These are phyloP conservation scores for Wickerhamomyces sp. DNA, from an alignment of 1,139 yeast genomes.

Conservation along the genomic window DNA sequence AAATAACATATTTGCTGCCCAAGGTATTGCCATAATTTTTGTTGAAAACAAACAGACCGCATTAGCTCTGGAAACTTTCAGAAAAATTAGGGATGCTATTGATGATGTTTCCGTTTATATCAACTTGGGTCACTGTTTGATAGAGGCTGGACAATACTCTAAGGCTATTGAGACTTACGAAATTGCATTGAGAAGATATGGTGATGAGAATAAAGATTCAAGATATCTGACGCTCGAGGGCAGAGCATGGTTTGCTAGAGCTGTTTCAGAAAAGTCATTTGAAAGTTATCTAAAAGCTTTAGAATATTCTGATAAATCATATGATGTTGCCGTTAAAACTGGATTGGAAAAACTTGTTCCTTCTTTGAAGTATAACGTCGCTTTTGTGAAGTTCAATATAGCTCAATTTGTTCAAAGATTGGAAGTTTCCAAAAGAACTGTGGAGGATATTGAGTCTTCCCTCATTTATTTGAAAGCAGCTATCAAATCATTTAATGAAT, in stretches of 20 bases:
- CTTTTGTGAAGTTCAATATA: constrained; percentile 79
- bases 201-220: constrained; percentile 48
- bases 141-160: constrained; percentile 76
- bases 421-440: constrained; percentile 54
- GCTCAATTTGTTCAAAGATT: constrained; percentile 77
- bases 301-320: constrained; percentile 57
- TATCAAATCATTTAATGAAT: constrained; percentile 51
- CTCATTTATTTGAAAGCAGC: constrained; percentile 59
- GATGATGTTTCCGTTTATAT: constrained; percentile 79
- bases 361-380: constrained; percentile 68
- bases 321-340: constrained; percentile 33
- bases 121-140: constrained; percentile 83
- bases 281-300: constrained; percentile 58
- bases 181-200: constrained; percentile 64
- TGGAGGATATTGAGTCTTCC: constrained; percentile 58
- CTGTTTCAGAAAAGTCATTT: constrained; percentile 60
- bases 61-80: constrained; percentile 78
- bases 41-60: constrained; percentile 80
- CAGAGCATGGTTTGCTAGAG: constrained; percentile 88
- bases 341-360: constrained; percentile 36
- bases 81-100: constrained; percentile 86
- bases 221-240: constrained; percentile 72
- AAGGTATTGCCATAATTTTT: constrained; percentile 90
- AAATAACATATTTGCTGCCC: constrained; percentile 91
- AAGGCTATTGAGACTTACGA: constrained; percentile 90